Evolutionary conservation across 1,139 yeast species (phyloP), one percentile per base, ranked within the genome.

Genomic region (Zygosaccharomyces pseudobailii): DNA sequence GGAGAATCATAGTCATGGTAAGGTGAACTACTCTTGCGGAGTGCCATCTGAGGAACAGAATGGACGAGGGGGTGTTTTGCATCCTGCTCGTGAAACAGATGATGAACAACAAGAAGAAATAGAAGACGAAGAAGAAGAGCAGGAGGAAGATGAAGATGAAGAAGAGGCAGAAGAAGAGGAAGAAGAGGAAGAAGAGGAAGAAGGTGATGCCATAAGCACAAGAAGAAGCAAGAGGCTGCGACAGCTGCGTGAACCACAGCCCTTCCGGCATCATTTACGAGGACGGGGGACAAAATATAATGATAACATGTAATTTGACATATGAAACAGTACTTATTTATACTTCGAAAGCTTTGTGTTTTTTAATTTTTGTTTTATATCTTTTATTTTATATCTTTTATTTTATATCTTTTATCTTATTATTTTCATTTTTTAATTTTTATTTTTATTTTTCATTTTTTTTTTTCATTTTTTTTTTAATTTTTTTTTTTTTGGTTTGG

Each of bases 121-220:
- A 7, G 50, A 46, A 23, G 56, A 50, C 17, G 55, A 53, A 36
- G 58, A 48, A 3, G 53, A 40, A 0, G 55, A 50, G 6, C 53
- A 43, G 9, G 51, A 48, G 21, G 59, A 50, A n/a, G 57, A 48
- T 21, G 53, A 42, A 3, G 62, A 56, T 19, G 59, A 50, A 13
- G 51, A 36, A 7, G 57, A 46, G 13, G 59, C 48, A 10, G 57
- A 49, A 10, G 54, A 48, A 4, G 56, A 47, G 8, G 54, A 45
- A 3, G 55, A 45, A 6, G 60, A 51, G 3, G 55, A 45, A 5
- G 53, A 46, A 6, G 53, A 49, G 13, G 51, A 44, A 22, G 46
- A 32, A 13, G 30, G 17, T 8, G 31, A 33, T 4, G 22, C 24
- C 6, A 25, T 17, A 9, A 34, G 40, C 25, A 43, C 40, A 33